Evolutionary conservation across 768 basidiomycete genomes (phyloP), one percentile per base, ranked within the genome.

Genomic region (Suillus paluster): DNA sequence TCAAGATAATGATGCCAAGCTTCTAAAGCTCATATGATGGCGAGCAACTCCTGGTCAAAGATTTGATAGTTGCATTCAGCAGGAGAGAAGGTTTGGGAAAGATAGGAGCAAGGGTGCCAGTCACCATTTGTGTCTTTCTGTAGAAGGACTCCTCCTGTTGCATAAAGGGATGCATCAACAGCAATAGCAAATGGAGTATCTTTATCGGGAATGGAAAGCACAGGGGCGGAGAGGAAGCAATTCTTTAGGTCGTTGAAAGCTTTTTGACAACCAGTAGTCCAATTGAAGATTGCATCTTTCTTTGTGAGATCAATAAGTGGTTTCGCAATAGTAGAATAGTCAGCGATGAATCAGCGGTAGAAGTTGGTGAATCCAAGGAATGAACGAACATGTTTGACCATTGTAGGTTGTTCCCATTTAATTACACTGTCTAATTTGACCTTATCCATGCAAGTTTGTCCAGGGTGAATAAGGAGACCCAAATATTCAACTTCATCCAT

Each of bases 131-230:
- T 5, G 52, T 71, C 50, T 17, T 50, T 50, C 15, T 50, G 48
- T 17, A 50, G 67, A 8, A 78, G 64, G 2, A 66, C 71, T 3
- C 70, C 74, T 48, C 74, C 79, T 3, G 67, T 66, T 3, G 76
- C 75, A 19, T 61, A 74, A 44, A 76, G 70, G 0, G 73, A 78
- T 0, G 76, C 67, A 57, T 79, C 70, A 0, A 62, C 62, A 69
- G 49, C 30, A n/a, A 45, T 21, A 30, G 58, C 55, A 34, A 63
- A 58, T 0, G 27, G 61, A 36, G 50, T 2, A 4, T 14, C 3
- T 3, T 77, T 64, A 15, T 55, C 54, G 0, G 54, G 54, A 8
- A 55, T 34, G 1, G 4, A 1, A 2, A 55, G 54, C 1, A 55
- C 54, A 0, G 54, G 54, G 8, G 33, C 54, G 2, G 54, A 3